Evolutionary conservation across 495 filamentous ascomycete genomes (phyloP), one percentile per base, ranked within the genome.

Genomic region (Neurospora sp.): DNA sequence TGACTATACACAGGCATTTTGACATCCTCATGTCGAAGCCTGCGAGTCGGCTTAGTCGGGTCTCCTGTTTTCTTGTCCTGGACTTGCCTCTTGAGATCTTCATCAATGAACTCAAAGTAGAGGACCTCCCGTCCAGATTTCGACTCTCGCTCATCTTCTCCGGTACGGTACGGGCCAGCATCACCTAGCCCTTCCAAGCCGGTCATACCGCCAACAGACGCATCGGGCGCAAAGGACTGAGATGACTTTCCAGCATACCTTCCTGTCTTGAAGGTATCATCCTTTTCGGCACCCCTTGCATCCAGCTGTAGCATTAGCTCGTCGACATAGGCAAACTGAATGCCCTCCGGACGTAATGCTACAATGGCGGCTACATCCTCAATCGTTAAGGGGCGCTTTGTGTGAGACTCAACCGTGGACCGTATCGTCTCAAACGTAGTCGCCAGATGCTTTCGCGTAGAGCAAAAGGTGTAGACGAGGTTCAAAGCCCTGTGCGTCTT

Each of bases 1-100:
- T 97, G 94, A 73, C 93, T 93, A 81, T 88, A 97, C 20, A 97
- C 92, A 1, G 96, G 96, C 92, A 97, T 96, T 82, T 93, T 96
- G 78, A 98, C 75, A 70, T 94, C 89, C 76, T 98, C 94, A 46
- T 93, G 87, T 74, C 87, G 86, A 73, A 91, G 85, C 76, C 86
- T 89, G 72, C 87, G 86, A 31, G 81, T 86, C 3, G 92, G 85
- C 46, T 90, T 91, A 1, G 85, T 86, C 5, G 90, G 84, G 77
- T 94, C 91, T 9, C 91, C 91, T 5, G 91, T 93, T 75, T 91
- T 91, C 59, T 86, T 83, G 79, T 90, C 81, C 48, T 87, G 84
- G 1, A 92, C 91, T 78, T 96, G 89, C 66, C 92, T 86, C 82
- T 94, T 98, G 70, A 99, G 82, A 77, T 97, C 95, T 3, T 90